phyloP scores from a whole-genome alignment of 2,329 filamentous ascomycete species.

The Aspergillus ochraceoroseus region DNA sequence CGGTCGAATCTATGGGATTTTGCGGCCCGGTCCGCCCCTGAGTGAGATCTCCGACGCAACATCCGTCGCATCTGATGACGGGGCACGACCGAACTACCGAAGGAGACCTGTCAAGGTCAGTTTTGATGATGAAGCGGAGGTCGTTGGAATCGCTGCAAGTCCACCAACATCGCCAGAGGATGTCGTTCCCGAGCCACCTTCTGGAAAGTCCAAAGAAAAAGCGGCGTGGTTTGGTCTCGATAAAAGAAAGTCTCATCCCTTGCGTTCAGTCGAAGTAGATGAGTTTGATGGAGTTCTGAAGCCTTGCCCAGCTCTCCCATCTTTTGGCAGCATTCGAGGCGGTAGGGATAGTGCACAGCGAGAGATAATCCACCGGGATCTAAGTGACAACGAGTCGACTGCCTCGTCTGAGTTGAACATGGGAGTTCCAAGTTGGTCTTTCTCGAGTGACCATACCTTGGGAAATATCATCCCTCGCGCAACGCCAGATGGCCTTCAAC shows the following conservation, averaged over 20 bases:
- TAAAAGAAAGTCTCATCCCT: conserved; percentile 29
- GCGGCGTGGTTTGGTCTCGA: conserved; percentile 37
- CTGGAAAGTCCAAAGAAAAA: conserved; percentile 30
- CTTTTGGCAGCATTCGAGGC: conserved; percentile 59
- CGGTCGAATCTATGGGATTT: conserved; percentile 22
- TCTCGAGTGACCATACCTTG: conserved; percentile 52
- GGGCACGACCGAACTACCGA: conserved; percentile 39
- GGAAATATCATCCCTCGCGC: conserved; percentile 48
- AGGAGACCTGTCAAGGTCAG: conserved; percentile 60
- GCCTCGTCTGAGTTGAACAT: conserved; percentile 47
- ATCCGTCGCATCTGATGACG: conserved; percentile 48
- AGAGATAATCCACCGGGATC: conserved; percentile 19
- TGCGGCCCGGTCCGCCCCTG: conserved; percentile 33
- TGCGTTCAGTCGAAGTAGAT: conserved; percentile 39
- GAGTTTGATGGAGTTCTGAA: conserved; percentile 55
- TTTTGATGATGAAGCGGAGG: conserved; percentile 58
- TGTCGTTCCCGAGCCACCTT: conserved; percentile 33
- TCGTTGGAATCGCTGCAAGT: conserved; percentile 45
- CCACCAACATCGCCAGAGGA: conserved; percentile 42
- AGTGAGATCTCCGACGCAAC: conserved; percentile 56
- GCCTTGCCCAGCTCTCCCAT: conserved; percentile 56
- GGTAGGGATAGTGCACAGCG: conserved; percentile 33
- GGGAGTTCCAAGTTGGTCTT: conserved; percentile 22
- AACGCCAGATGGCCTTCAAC: conserved; percentile 17
- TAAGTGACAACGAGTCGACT: conserved; percentile 32